Evolutionary conservation across 768 basidiomycete species (phyloP), one percentile per base, ranked within the genome.

Genomic region (Suillus clintonianus): DNA sequence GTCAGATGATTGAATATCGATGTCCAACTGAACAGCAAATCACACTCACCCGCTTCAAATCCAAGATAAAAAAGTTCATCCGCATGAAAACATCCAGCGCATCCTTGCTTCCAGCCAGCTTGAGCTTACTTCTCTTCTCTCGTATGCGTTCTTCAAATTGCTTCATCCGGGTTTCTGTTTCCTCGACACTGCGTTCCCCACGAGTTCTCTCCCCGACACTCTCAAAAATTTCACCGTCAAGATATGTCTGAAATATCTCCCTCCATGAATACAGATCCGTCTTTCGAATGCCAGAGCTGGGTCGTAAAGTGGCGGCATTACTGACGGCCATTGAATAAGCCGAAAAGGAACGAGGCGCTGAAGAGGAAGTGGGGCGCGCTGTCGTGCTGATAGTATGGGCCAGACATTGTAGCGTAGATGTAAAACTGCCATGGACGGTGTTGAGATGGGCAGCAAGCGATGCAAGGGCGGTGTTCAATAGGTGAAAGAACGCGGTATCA

Each of bases 161-260:
- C 71, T 83, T 79, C 62, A 95, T 74, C 22, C 89, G 81, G 41
- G 74, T 74, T 74, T 95, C 92, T 9, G 86, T 82, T 60, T 94
- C 91, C 61, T 92, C 86, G 5, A 88, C 75, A 19, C 83, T 79
- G 37, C 88, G 80, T 68, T 95, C 91, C 1, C 92, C 93, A 5
- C 88, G 75, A 54, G 81, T 79, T 1, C 81, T 70, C 73, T 95
- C 95, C 15, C 80, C 74, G 13, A 86, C 74, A 41, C 85, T 85
- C 72, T 96, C 94, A 68, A 97, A 97, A 1, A 97, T 85, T 68
- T 95, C 90, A 0, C 86, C 81, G 68, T 97, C 94, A 55, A 90
- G 81, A 74, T 97, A 97, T 3, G 96, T 76, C 63, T 89, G 88
- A 71, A 98, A 97, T 34, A 97, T 89, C 76, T 94, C 88, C 27